Evolutionary conservation across 768 basidiomycete genomes (phyloP).

Genomic region (Trametes maxima): DNA sequence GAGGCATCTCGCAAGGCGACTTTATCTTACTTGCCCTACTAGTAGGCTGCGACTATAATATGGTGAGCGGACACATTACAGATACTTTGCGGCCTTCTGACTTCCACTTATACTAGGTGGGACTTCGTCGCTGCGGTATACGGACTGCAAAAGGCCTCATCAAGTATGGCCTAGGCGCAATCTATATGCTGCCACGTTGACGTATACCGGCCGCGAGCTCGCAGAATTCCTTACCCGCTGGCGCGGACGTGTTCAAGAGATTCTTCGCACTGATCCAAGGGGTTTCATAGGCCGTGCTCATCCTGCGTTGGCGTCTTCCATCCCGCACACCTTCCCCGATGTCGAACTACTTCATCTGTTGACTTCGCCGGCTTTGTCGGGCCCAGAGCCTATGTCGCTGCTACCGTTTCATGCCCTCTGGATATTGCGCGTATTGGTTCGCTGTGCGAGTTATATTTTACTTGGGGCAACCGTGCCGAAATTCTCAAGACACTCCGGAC

Average conservation of each 20-base stretch:
- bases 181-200: background rate
- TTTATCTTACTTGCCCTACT: background rate
- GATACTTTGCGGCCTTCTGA: background rate
- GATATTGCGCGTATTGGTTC: background rate
- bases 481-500: background rate
- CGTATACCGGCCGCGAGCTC: background rate
- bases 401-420: background rate
- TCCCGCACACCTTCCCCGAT: background rate
- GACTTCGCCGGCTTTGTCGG: background rate
- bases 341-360: background rate
- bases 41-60: background rate
- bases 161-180: background rate
- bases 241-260: background rate
- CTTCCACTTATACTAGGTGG: background rate
- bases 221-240: background rate
- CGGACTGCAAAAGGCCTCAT: background rate
- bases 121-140: background rate
- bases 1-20: background rate
- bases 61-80: background rate
- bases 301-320: background rate
- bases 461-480: background rate
- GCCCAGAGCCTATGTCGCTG: background rate
- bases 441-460: slow-evolving; percentile 1
- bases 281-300: background rate
- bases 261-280: background rate